phyloP scores from a whole-genome alignment of 305 asterid species.

The Fraxinus ornus region DNA sequence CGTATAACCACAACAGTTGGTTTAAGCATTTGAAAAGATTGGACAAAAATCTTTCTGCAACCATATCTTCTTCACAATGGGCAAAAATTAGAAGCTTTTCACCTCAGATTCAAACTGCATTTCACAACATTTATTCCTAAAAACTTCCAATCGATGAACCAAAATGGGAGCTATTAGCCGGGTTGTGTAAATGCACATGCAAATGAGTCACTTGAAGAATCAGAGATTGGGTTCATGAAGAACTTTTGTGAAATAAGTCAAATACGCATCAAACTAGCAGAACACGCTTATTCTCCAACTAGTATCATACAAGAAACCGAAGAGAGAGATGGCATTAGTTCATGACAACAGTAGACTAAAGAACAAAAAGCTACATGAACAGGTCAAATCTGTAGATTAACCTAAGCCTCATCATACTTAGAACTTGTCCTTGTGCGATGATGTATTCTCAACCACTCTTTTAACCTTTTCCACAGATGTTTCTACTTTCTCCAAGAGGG shows the following conservation, averaged over 20 bases:
- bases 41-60: not conserved
- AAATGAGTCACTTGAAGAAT: not conserved
- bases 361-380: not conserved
- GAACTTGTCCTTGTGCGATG: conserved; percentile 16
- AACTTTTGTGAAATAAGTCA: not conserved
- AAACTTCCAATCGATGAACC: not conserved
- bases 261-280: not conserved
- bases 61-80: not conserved
- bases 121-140: not conserved
- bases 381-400: not conserved
- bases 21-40: not conserved
- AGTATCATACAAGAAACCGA: not conserved
- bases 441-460: conserved; percentile 29
- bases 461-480: conserved; percentile 40
- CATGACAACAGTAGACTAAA: not conserved
- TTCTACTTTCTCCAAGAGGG: conserved; percentile 36
- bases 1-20: not conserved
- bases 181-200: not conserved
- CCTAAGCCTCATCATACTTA: not conserved
- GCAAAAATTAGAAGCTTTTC: not conserved
- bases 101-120: not conserved
- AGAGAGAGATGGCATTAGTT: not conserved
- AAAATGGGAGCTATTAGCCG: not conserved
- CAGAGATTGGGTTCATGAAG: not conserved
- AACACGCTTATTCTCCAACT: not conserved